Percentiles rank a stretch among this genome's conserved stretches.
phyloP scores from a whole-genome alignment of 805 yeast species.

The Kodamaea jinghongensis region DNA sequence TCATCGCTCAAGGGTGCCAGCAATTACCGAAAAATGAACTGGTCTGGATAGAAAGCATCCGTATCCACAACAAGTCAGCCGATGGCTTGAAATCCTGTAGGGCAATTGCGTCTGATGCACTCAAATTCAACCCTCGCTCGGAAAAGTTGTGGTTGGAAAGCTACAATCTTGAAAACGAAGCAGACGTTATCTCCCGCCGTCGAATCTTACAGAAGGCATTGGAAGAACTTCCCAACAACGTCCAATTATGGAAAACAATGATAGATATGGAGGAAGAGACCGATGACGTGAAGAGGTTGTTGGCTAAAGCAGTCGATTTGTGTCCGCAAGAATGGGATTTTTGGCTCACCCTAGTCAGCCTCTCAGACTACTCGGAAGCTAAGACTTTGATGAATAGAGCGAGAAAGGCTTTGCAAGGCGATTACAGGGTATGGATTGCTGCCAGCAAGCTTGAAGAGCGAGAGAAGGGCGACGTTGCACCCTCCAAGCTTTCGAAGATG shows the following conservation, averaged over 20 bases:
- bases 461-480: constrained; percentile 42
- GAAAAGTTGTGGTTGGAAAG: constrained; percentile 74
- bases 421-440: constrained; percentile 62
- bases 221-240: constrained; percentile 57
- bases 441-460: constrained; percentile 63
- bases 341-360: constrained; percentile 58
- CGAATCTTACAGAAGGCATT: constrained; percentile 69
- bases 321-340: constrained; percentile 63
- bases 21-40: constrained; percentile 64
- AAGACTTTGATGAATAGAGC: constrained; percentile 58
- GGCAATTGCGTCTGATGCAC: constrained; percentile 62
- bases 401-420: constrained; percentile 48
- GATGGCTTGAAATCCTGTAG: constrained; percentile 47
- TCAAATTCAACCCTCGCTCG: constrained; percentile 54
- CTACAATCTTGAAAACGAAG: constrained; percentile 51
- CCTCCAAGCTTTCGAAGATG: constrained; percentile 46
- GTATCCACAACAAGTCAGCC: constrained; percentile 50
- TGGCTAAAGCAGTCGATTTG: constrained; percentile 64
- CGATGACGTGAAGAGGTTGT: constrained; percentile 49
- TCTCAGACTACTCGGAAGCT: constrained; percentile 48
- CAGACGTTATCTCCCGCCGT: constrained; percentile 49
- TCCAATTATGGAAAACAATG: constrained; percentile 65
- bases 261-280: constrained; percentile 57
- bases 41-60: constrained; percentile 79
- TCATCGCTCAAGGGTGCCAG: constrained; percentile 74